Conservation (phyloP, 2,329 filamentous ascomycete genomes). For the Didymella segeticola region DNA sequence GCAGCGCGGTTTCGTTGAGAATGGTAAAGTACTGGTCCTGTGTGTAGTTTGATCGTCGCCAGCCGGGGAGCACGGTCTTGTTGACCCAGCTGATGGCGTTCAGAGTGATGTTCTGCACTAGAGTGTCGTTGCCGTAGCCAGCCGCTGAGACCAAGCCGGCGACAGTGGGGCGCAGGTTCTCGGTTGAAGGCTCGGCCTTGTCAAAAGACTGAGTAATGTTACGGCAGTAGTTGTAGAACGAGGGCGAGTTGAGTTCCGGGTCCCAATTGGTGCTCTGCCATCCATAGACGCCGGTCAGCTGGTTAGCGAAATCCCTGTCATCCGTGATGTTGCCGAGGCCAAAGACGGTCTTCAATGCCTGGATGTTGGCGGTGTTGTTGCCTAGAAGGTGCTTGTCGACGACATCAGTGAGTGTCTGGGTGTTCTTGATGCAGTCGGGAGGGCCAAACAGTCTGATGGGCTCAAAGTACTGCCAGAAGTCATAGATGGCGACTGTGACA, state of each 20-base stretch:
- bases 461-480: conserved; percentile 74
- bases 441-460: conserved; percentile 64
- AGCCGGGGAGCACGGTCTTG: conserved; percentile 50
- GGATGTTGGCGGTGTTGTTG: conserved; percentile 52
- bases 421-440: conserved; percentile 68
- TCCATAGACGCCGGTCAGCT: conserved; percentile 54
- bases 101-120: conserved; percentile 59
- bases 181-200: conserved; percentile 50
- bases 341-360: conserved; percentile 61
- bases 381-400: conserved; percentile 65
- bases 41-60: conserved; percentile 40
- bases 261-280: conserved; percentile 67
- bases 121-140: conserved; percentile 54
- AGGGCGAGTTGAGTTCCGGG: conserved; percentile 57
- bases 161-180: conserved; percentile 49
- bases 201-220: conserved; percentile 61
- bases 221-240: conserved; percentile 59
- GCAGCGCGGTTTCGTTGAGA: conserved; percentile 52
- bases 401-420: conserved; percentile 66
- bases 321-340: conserved; percentile 58
- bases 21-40: conserved; percentile 61
- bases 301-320: conserved; percentile 61
- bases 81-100: conserved; percentile 66
- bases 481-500: conserved; percentile 77
- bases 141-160: conserved; percentile 55